These are phyloP conservation scores for Mucor circinelloides DNA, from an alignment of 371 early-diverging fungal species.

Conservation along the genomic window DNA sequence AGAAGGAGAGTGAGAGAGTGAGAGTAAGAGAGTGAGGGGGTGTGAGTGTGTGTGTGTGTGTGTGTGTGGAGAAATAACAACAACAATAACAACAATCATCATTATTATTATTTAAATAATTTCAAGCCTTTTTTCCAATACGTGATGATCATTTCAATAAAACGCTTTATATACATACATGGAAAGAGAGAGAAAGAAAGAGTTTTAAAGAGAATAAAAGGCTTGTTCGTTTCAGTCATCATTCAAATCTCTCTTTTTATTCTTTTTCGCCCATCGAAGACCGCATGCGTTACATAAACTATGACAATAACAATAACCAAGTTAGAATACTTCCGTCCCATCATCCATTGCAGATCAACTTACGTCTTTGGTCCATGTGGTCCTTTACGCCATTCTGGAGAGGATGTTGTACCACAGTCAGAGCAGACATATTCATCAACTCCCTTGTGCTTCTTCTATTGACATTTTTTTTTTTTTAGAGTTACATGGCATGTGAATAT, in stretches of 20 bases:
- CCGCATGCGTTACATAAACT: slow-evolving; percentile 58
- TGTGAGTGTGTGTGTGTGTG: too few relatives aligned
- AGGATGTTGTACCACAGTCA: slow-evolving; percentile 74
- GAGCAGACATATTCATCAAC: slow-evolving; percentile 48
- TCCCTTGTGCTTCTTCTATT: slow-evolving; percentile 37
- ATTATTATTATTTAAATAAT: neutral
- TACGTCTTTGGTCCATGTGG: slow-evolving; percentile 71
- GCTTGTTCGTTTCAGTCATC: slow-evolving; percentile 21
- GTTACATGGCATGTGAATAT: neutral
- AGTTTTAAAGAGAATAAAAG: neutral
- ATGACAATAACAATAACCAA: neutral
- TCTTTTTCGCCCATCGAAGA: slow-evolving; percentile 45
- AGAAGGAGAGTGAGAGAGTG: slow-evolving; percentile 1
- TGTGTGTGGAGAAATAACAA: neutral
- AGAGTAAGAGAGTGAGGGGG: slow-evolving; percentile 1
- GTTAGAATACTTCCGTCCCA: neutral
- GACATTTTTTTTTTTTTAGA: neutral
- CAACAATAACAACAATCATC: neutral
- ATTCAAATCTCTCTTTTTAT: slow-evolving; percentile 30
- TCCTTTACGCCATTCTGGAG: slow-evolving; percentile 84
- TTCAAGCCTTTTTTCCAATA: slow-evolving; percentile 1
- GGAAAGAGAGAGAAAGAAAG: neutral
- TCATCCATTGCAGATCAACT: slow-evolving; percentile 7
- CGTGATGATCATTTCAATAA: neutral
- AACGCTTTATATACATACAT: slow-evolving; percentile 10